Conservation (phyloP, 129 eudicot species). For the Flaveria ramosissima region DNA sequence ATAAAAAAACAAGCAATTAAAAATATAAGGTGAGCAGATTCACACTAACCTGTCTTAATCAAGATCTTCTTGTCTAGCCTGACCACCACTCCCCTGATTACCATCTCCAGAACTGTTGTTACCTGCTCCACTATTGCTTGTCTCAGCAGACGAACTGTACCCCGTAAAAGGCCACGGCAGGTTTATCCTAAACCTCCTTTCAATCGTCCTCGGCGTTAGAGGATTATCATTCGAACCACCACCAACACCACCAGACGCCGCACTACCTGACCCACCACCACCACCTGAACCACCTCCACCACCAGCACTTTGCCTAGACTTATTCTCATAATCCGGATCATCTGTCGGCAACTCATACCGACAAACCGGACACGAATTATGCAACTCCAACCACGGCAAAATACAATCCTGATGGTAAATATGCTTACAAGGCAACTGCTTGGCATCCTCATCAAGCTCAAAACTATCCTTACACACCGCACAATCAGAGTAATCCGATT, state of each 20-base stretch:
- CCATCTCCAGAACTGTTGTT: constrained; percentile 49
- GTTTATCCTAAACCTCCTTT: constrained; percentile 75
- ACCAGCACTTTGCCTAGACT: constrained; percentile 32
- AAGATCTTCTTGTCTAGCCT: constrained; percentile 68
- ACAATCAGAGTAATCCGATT: constrained; percentile 61
- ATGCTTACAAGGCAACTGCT: constrained; percentile 82
- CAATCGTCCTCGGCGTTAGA: constrained; percentile 53
- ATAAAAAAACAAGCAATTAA: constrained; percentile 1
- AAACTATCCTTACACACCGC: constrained; percentile 83
- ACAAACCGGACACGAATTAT: constrained; percentile 85
- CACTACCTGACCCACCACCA: constrained; percentile 29
- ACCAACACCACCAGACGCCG: constrained; percentile 6
- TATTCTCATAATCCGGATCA: constrained; percentile 72
- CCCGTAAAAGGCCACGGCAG: constrained; percentile 65
- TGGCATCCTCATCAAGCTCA: constrained; percentile 57
- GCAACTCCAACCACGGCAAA: constrained; percentile 80
- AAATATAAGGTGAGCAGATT: constrained; percentile 21
- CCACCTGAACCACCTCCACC: neutral
- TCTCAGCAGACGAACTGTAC: constrained; percentile 52
- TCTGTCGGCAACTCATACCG: constrained; percentile 84
- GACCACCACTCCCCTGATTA: constrained; percentile 47
- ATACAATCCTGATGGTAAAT: constrained; percentile 72
- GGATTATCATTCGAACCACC: constrained; percentile 45
- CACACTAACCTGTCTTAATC: constrained; percentile 46
- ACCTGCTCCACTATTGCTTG: constrained; percentile 59